Percentiles rank a stretch among this genome's conserved stretches.
Evolutionary conservation across 768 basidiomycete genomes (phyloP).

Genomic region (Mycena galopus): DNA sequence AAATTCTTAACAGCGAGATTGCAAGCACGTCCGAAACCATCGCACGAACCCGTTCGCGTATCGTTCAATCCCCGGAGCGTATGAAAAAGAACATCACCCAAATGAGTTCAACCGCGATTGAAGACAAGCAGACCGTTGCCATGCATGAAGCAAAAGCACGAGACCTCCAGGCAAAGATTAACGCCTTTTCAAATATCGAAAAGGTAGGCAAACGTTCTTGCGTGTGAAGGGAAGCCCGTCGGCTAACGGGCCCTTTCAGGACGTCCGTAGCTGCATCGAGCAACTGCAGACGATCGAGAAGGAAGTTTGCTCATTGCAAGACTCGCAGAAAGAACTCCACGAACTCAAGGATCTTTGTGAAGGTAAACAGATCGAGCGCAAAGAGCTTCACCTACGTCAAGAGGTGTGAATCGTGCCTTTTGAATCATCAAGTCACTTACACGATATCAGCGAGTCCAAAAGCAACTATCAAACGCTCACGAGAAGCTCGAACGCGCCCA

Average conservation of each 20-base stretch:
- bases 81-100: slow-evolving; percentile 84
- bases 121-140: slow-evolving; percentile 77
- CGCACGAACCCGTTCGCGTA: slow-evolving; percentile 73
- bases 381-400: slow-evolving; percentile 73
- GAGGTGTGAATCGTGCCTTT: slow-evolving; percentile 63
- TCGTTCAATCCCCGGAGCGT: slow-evolving; percentile 93
- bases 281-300: slow-evolving; percentile 82
- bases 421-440: neutral
- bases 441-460: slow-evolving; percentile 74
- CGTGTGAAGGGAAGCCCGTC: neutral
- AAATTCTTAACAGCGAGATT: slow-evolving; percentile 73
- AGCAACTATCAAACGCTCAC: slow-evolving; percentile 84
- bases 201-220: slow-evolving; percentile 58
- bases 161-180: slow-evolving; percentile 82
- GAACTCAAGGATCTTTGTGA: slow-evolving; percentile 79
- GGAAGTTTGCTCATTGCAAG: slow-evolving; percentile 73
- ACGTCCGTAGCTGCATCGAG: slow-evolving; percentile 78
- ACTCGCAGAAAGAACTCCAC: slow-evolving; percentile 74
- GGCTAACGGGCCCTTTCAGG: slow-evolving; percentile 55
- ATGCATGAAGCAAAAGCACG: slow-evolving; percentile 80
- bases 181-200: slow-evolving; percentile 79
- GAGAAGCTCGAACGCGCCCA: slow-evolving; percentile 87
- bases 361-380: slow-evolving; percentile 80
- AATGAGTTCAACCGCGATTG: slow-evolving; percentile 76
- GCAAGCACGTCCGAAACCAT: slow-evolving; percentile 71